Percentiles rank a stretch among this genome's conserved stretches.
These are phyloP conservation scores for Pichia sporocuriosa DNA, from an alignment of 805 yeast genomes.

Conservation along the genomic window DNA sequence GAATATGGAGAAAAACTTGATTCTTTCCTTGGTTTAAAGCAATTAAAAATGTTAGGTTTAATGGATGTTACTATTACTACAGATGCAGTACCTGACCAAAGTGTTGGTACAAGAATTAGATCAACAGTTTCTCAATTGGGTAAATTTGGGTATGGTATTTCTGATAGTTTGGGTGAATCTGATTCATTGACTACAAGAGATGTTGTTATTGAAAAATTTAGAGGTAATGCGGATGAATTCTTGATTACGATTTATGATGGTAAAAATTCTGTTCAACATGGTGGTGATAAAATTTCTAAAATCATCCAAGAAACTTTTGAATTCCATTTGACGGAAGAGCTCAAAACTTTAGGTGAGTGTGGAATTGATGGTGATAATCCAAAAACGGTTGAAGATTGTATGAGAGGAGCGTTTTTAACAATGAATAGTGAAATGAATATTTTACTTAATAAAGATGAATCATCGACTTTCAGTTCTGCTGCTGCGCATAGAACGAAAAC, in stretches of 20 bases:
- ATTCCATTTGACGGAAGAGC: slow-evolving; percentile 59
- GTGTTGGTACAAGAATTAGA: slow-evolving; percentile 74
- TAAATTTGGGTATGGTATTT: slow-evolving; percentile 79
- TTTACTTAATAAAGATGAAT: slow-evolving; percentile 38
- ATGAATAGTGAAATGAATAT: slow-evolving; percentile 79
- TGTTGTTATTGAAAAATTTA: slow-evolving; percentile 76
- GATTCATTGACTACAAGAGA: slow-evolving; percentile 70
- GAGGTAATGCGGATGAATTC: slow-evolving; percentile 78
- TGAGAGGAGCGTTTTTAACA: slow-evolving; percentile 72
- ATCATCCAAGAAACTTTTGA: slow-evolving; percentile 69
- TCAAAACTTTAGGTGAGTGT: slow-evolving; percentile 35
- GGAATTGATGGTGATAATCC: slow-evolving; percentile 33
- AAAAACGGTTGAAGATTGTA: slow-evolving; percentile 61
- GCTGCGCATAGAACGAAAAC: slow-evolving; percentile 48
- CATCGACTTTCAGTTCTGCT: slow-evolving; percentile 36
- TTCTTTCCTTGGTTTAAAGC: slow-evolving; percentile 52
- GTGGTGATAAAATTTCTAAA: slow-evolving; percentile 63
- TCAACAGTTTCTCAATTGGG: slow-evolving; percentile 79
- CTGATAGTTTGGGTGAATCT: slow-evolving; percentile 73
- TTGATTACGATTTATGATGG: slow-evolving; percentile 85
- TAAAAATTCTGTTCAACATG: slow-evolving; percentile 45
- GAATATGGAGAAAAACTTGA: slow-evolving; percentile 64
- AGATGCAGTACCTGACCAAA: slow-evolving; percentile 83
- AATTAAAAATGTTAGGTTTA: slow-evolving; percentile 69
- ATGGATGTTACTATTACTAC: slow-evolving; percentile 95